A percentile compares a stretch with the other conserved stretches of the same genome.
phyloP scores from a whole-genome alignment of 768 basidiomycete genomes.

The Russula abietina region DNA sequence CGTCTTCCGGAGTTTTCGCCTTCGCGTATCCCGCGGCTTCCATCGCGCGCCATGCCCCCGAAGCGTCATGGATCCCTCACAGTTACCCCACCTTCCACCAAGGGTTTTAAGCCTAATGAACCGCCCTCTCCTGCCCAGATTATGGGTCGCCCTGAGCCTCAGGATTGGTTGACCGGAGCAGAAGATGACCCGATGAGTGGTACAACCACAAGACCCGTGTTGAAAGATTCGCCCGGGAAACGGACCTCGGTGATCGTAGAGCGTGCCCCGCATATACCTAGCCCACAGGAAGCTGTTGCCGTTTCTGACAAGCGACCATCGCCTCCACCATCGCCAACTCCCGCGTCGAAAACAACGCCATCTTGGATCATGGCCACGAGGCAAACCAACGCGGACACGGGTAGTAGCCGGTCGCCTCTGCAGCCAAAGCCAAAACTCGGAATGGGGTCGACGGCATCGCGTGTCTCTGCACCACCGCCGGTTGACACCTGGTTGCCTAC shows the following conservation, averaged over 20 bases:
- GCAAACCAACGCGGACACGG: slow-evolving; percentile 5
- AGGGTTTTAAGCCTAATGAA: slow-evolving; percentile 3
- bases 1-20: slow-evolving; percentile 20
- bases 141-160: slow-evolving; percentile 33
- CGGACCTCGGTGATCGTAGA: slow-evolving; percentile 61
- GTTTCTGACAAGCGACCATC: slow-evolving; percentile 2
- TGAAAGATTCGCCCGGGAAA: slow-evolving; percentile 69
- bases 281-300: slow-evolving; percentile 29
- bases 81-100: not conserved
- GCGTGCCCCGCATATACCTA: slow-evolving; percentile 30
- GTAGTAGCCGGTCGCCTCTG: slow-evolving; percentile 8
- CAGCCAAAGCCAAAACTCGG: slow-evolving; percentile 25
- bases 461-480: slow-evolving; percentile 24
- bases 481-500: slow-evolving; percentile 27
- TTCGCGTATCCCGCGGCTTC: slow-evolving; percentile 24
- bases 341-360: not conserved
- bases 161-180: slow-evolving; percentile 75
- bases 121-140: slow-evolving; percentile 28
- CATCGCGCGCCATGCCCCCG: slow-evolving; percentile 41
- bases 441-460: slow-evolving; percentile 8
- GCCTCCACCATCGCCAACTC: slow-evolving; percentile 18
- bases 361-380: slow-evolving; percentile 11
- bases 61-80: slow-evolving; percentile 43
- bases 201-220: slow-evolving; percentile 35
- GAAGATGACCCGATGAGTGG: slow-evolving; percentile 35